Conservation (phyloP, 345 rosid species). For the Excoecaria agallocha region DNA sequence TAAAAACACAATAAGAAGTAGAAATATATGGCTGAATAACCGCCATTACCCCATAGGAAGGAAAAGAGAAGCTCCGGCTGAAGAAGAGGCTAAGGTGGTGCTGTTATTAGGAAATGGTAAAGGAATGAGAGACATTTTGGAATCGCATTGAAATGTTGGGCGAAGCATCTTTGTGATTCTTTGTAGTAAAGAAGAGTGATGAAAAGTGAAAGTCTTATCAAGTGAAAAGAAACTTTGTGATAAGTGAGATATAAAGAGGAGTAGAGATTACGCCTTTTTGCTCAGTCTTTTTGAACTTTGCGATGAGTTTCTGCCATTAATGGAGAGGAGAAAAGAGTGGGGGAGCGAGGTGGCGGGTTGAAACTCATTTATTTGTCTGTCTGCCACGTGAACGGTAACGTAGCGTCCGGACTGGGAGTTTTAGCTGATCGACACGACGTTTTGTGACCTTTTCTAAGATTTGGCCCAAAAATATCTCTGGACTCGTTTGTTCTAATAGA, state of each 20-base stretch:
- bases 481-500: too few species aligned
- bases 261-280: not conserved
- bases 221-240: not conserved
- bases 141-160: conserved; percentile 10
- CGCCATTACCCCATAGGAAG: conserved; percentile 25
- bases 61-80: conserved; percentile 17
- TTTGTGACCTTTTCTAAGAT: not conserved
- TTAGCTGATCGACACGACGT: not conserved
- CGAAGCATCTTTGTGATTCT: conserved; percentile 17
- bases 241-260: not conserved
- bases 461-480: too few species aligned
- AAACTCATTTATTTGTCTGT: conserved; percentile 7
- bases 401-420: not conserved
- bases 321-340: not conserved
- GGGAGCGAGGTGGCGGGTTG: not conserved
- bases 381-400: conserved; percentile 60
- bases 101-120: conserved; percentile 11
- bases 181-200: not conserved
- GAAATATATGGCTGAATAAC: not conserved
- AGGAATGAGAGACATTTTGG: conserved; percentile 16
- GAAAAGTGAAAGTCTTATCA: not conserved
- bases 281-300: not conserved
- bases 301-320: not conserved
- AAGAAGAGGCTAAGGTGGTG: not conserved
- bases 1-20: not conserved